These are phyloP conservation scores for Alternaria sp. DNA, from an alignment of 2,329 filamentous ascomycete genomes.

Conservation along the genomic window DNA sequence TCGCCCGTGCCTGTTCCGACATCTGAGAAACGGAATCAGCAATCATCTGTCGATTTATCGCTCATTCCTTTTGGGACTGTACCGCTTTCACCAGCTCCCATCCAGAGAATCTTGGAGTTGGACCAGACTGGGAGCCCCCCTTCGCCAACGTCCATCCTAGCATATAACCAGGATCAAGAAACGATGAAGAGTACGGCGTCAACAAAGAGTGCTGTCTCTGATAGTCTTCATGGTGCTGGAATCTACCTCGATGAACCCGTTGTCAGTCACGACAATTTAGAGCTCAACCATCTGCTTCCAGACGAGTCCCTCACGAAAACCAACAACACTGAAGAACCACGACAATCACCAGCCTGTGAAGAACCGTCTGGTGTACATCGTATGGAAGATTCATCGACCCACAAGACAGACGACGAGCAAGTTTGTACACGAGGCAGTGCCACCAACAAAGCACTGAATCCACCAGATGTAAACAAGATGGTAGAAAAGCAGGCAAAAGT, in stretches of 20 bases:
- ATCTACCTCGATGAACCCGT: neutral
- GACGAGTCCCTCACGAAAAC: neutral
- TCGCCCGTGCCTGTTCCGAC: conserved; percentile 42
- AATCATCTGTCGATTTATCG: conserved; percentile 1
- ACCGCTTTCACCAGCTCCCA: conserved; percentile 39
- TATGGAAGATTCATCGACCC: neutral
- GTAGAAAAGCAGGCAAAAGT: neutral
- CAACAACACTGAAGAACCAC: neutral
- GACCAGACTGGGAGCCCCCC: conserved; percentile 18
- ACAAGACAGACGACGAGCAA: neutral
- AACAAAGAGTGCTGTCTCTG: conserved; percentile 34
- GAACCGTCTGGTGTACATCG: neutral
- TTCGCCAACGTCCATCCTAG: conserved; percentile 10
- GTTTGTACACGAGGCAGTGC: neutral
- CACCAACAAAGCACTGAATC: neutral
- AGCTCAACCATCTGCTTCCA: neutral
- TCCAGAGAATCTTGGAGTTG: conserved; percentile 32
- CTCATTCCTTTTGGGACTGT: conserved; percentile 36
- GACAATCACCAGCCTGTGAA: neutral
- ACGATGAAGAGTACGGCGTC: conserved; percentile 33
- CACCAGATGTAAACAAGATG: neutral
- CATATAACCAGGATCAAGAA: neutral
- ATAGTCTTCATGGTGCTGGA: conserved; percentile 12
- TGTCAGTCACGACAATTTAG: neutral
- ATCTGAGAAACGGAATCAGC: conserved; percentile 14